phyloP scores from a whole-genome alignment of 1,284 basidiomycete genomes.

The Psilocybe mexicana region DNA sequence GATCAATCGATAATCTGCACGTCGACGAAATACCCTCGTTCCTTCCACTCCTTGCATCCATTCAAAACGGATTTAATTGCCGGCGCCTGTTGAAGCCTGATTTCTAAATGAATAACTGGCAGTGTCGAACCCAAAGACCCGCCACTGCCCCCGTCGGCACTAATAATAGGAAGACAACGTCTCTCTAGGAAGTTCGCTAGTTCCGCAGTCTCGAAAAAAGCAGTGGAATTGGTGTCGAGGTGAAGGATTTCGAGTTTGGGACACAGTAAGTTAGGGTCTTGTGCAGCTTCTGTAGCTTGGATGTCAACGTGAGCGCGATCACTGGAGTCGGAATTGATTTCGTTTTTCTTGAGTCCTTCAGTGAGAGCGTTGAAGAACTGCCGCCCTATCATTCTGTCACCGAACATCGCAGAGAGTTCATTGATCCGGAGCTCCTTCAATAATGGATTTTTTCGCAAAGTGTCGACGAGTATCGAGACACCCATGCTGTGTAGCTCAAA shows the following conservation, averaged over 20 bases:
- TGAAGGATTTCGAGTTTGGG: background rate
- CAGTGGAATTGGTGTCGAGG: background rate
- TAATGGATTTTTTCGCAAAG: conserved; percentile 10
- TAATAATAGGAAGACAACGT: background rate
- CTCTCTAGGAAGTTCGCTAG: background rate
- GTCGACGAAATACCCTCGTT: background rate
- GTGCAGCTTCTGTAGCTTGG: background rate
- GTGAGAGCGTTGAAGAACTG: conserved; percentile 13
- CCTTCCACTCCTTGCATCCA: background rate
- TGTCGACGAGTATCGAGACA: conserved; percentile 2
- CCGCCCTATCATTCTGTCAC: conserved; percentile 8
- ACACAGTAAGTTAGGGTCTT: background rate
- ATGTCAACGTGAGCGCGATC: background rate
- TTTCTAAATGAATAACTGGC: background rate
- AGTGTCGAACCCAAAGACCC: background rate
- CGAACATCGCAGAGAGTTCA: conserved; percentile 10
- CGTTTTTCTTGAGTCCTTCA: background rate
- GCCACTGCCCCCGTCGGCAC: background rate
- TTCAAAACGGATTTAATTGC: background rate
- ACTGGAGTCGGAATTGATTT: background rate
- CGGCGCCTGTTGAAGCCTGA: background rate
- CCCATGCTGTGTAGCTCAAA: conserved; percentile 14
- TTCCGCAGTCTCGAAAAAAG: background rate
- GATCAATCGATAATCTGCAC: background rate
- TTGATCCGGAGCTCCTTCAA: conserved; percentile 12